These are phyloP conservation scores for Rhizoctonia solani DNA, from an alignment of 1,284 basidiomycete species.

Conservation along the genomic window DNA sequence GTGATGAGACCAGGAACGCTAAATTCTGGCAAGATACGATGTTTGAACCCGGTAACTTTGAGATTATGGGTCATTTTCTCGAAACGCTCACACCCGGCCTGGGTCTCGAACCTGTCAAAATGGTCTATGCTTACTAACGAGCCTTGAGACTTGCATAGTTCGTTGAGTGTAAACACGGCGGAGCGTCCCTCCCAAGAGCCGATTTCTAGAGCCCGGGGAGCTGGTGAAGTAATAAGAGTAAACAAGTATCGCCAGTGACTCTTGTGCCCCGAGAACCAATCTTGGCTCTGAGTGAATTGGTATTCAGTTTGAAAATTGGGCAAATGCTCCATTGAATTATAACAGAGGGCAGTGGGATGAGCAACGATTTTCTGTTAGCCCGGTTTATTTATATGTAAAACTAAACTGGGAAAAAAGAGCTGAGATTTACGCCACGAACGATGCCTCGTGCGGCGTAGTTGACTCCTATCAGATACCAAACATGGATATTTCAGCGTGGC, in stretches of 20 bases:
- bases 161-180: slow-evolving; percentile 56
- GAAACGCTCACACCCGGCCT: slow-evolving; percentile 54
- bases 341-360: no score
- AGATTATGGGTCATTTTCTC: slow-evolving; percentile 56
- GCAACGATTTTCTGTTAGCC: no score
- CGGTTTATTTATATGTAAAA: no score
- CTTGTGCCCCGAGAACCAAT: slow-evolving; percentile 59
- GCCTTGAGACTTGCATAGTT: slow-evolving; percentile 53
- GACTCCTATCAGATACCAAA: no score
- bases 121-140: slow-evolving; percentile 61
- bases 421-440: no score
- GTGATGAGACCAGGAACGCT: slow-evolving; percentile 57
- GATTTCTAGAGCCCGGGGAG: slow-evolving; percentile 59
- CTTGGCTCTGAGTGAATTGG: slow-evolving; percentile 56
- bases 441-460: no score
- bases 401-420: no score
- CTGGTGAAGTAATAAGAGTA: slow-evolving; percentile 45
- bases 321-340: no score
- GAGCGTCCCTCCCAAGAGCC: slow-evolving; percentile 67
- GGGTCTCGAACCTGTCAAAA: slow-evolving; percentile 58
- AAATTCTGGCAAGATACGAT: slow-evolving; percentile 56
- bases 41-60: slow-evolving; percentile 49
- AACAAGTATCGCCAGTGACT: slow-evolving; percentile 52
- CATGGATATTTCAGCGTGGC: no score
- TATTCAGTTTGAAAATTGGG: neutral